Conservation (phyloP, 1,284 basidiomycete species). For the Melampsora americana region DNA sequence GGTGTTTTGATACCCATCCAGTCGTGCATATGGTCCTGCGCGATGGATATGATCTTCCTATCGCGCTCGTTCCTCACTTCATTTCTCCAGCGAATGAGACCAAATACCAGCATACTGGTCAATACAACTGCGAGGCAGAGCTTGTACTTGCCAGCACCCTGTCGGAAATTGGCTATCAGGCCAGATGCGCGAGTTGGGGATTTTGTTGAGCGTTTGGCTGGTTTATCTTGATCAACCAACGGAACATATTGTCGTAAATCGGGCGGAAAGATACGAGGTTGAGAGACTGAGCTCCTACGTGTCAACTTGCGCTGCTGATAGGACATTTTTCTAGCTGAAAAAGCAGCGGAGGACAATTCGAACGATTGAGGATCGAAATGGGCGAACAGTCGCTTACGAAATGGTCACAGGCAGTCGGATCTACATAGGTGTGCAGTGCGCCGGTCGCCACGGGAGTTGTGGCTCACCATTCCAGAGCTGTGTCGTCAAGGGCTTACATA, state of each 20-base stretch:
- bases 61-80: background rate
- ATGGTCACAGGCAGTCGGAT: too few species aligned
- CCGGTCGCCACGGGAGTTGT: too few species aligned
- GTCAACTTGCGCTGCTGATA: slow-evolving; percentile 6
- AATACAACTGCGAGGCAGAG: background rate
- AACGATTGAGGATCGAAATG: too few species aligned
- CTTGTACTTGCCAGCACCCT: background rate
- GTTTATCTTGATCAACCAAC: background rate
- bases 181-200: background rate
- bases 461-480: too few species aligned
- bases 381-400: too few species aligned
- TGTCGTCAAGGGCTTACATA: too few species aligned
- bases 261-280: background rate
- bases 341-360: too few species aligned
- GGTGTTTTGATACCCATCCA: background rate
- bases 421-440: too few species aligned
- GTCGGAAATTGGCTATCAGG: background rate
- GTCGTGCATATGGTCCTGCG: background rate
- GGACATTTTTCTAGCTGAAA: background rate
- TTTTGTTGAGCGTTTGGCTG: background rate
- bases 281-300: background rate
- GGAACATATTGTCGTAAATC: background rate
- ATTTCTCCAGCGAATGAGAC: background rate
- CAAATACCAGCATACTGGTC: background rate
- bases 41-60: background rate